Conservation (phyloP, 1,139 yeast species). For the Barnettozyma hawaiiensis region DNA sequence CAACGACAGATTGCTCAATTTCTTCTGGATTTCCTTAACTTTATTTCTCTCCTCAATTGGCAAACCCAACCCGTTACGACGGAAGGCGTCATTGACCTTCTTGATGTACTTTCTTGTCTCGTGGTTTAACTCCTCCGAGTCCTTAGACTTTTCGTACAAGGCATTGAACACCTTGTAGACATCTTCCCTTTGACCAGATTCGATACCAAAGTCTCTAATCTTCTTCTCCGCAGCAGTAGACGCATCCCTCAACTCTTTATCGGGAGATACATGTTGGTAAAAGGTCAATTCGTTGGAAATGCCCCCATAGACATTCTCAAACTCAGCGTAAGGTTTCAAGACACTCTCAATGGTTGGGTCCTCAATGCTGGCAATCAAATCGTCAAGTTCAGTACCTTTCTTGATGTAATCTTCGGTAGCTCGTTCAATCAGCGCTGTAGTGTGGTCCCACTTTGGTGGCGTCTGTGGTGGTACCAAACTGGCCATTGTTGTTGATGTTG, state of each 20-base stretch:
- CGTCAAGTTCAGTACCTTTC: slow-evolving; percentile 43
- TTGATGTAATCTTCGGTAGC: slow-evolving; percentile 43
- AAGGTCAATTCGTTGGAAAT: slow-evolving; percentile 50
- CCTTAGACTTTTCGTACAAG: slow-evolving; percentile 35
- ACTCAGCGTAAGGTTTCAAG: slow-evolving; percentile 44
- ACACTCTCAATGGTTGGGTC: slow-evolving; percentile 53
- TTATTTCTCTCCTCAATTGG: slow-evolving; percentile 48
- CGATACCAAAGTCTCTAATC: slow-evolving; percentile 53
- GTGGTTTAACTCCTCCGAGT: slow-evolving; percentile 37
- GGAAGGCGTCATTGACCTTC: slow-evolving; percentile 49
- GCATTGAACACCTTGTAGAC: slow-evolving; percentile 54
- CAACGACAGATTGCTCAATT: slow-evolving; percentile 51
- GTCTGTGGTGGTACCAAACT: slow-evolving; percentile 33
- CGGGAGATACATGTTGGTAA: slow-evolving; percentile 62
- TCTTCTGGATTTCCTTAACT: slow-evolving; percentile 53
- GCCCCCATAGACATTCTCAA: slow-evolving; percentile 43
- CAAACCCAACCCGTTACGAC: slow-evolving; percentile 63
- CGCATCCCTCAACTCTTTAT: slow-evolving; percentile 62
- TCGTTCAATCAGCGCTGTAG: slow-evolving; percentile 44
- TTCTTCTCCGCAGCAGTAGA: slow-evolving; percentile 57
- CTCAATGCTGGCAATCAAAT: slow-evolving; percentile 42
- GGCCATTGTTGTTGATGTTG: slow-evolving; percentile 11
- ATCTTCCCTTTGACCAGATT: slow-evolving; percentile 61
- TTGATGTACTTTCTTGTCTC: slow-evolving; percentile 55
- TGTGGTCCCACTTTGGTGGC: slow-evolving; percentile 58